Evolutionary conservation across 805 yeast genomes (phyloP).

Genomic region (Spencermartinsiella europaea): DNA sequence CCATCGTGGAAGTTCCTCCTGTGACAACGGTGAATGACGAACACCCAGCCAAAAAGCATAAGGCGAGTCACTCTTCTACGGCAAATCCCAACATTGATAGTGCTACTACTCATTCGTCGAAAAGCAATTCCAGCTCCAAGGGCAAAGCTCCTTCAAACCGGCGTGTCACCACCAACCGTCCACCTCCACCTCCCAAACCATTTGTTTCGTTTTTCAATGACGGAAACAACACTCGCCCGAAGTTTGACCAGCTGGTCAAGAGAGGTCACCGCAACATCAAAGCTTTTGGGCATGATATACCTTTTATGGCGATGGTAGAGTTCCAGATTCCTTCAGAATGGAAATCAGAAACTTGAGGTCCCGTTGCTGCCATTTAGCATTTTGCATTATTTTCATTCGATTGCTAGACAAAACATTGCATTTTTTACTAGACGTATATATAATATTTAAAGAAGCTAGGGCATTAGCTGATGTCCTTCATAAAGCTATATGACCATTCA

Average conservation of each 20-base stretch:
- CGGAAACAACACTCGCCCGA: slow-evolving; percentile 7
- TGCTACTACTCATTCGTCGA: too few species aligned
- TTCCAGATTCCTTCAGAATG: slow-evolving; percentile 20
- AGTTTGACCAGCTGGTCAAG: slow-evolving; percentile 17
- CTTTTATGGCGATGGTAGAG: slow-evolving; percentile 8
- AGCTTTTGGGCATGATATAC: slow-evolving; percentile 19
- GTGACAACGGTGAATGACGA: slow-evolving; percentile 14
- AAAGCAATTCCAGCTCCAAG: background rate
- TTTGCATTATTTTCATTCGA: background rate
- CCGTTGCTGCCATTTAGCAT: background rate
- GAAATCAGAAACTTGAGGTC: slow-evolving; percentile 9
- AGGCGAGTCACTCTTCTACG: background rate
- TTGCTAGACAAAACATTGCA: background rate
- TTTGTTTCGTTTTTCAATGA: slow-evolving; percentile 7
- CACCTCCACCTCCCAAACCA: background rate
- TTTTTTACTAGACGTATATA: slow-evolving; percentile 20
- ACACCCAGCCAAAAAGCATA: background rate
- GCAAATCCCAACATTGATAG: too few species aligned
- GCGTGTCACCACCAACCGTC: background rate
- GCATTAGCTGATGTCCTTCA: background rate
- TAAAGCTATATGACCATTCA: too few species aligned
- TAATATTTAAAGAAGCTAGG: slow-evolving; percentile 36
- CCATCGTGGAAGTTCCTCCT: slow-evolving; percentile 4
- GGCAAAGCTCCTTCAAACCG: background rate
- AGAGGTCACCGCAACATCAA: slow-evolving; percentile 10